Percentiles rank a stretch among this genome's conserved stretches.
Evolutionary conservation across 129 eudicot species (phyloP).

Genomic region (Artemisia annua): DNA sequence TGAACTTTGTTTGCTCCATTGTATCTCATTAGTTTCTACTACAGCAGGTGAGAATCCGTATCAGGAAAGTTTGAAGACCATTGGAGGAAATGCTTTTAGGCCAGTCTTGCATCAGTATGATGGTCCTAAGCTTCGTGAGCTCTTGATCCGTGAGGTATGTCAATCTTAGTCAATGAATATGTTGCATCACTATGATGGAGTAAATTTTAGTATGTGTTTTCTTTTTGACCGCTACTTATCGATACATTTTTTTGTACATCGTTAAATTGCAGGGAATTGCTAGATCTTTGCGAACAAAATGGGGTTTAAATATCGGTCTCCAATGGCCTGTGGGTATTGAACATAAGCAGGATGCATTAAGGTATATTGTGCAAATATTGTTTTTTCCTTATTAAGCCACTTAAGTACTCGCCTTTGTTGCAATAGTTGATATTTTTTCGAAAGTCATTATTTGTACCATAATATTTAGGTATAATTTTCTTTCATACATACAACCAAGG

Average conservation of each 20-base stretch:
- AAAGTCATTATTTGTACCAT: too few relatives aligned
- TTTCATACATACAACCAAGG: neutral
- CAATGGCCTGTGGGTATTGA: neutral
- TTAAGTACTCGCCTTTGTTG: too few relatives aligned
- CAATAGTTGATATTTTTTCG: too few relatives aligned
- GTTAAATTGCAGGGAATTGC: slow-evolving; percentile 62
- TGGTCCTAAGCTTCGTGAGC: slow-evolving; percentile 93
- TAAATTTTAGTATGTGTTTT: neutral
- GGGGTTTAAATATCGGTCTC: slow-evolving; percentile 46
- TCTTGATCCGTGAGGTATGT: slow-evolving; percentile 84
- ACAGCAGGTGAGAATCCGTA: slow-evolving; percentile 74
- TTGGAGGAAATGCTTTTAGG: slow-evolving; percentile 95
- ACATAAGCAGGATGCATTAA: slow-evolving; percentile 39
- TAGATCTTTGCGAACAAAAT: slow-evolving; percentile 95
- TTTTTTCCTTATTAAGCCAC: neutral
- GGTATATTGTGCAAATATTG: slow-evolving; percentile 38
- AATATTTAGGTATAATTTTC: neutral
- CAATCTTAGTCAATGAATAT: too few relatives aligned
- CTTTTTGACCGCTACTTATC: neutral
- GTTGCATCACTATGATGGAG: too few relatives aligned
- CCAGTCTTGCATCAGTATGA: slow-evolving; percentile 99
- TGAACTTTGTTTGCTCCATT: neutral
- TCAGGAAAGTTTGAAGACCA: slow-evolving; percentile 82
- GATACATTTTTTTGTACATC: neutral
- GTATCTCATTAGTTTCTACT: neutral